These are phyloP conservation scores for Colletotrichum trifolii DNA, from an alignment of 2,329 filamentous ascomycete genomes.

Conservation along the genomic window DNA sequence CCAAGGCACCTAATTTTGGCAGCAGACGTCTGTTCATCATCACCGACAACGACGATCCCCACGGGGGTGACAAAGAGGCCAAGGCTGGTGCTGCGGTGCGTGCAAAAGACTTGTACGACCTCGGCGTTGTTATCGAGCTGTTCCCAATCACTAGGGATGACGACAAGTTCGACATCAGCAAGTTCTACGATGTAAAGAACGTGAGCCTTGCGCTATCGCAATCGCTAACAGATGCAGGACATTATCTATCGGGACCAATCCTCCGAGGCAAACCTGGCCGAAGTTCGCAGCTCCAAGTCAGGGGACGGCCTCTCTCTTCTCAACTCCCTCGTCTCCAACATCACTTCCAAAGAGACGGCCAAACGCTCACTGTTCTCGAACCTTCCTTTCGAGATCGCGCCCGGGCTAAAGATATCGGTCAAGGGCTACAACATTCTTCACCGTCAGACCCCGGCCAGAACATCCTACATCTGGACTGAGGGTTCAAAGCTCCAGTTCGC, in stretches of 20 bases:
- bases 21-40: conserved; percentile 95
- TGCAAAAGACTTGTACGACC: conserved; percentile 94
- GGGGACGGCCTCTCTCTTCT: conserved; percentile 83
- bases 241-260: conserved; percentile 86
- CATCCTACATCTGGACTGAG: conserved; percentile 87
- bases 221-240: conserved; percentile 64
- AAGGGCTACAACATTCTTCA: conserved; percentile 94
- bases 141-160: conserved; percentile 85
- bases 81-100: conserved; percentile 83
- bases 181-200: conserved; percentile 85
- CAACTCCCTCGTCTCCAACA: conserved; percentile 83
- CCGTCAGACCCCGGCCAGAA: conserved; percentile 82
- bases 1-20: conserved; percentile 92
- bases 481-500: conserved; percentile 89
- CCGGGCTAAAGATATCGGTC: conserved; percentile 85
- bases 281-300: conserved; percentile 72
- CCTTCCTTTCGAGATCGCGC: conserved; percentile 87
- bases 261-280: conserved; percentile 69
- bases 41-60: conserved; percentile 92
- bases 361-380: conserved; percentile 89
- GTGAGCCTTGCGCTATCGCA: background rate
- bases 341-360: conserved; percentile 89
- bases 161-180: conserved; percentile 80
- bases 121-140: conserved; percentile 90
- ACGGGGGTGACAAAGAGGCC: conserved; percentile 76